A percentile compares a stretch with the other conserved stretches of the same genome.
These are phyloP conservation scores for Yarrowia keelungensis DNA, from an alignment of 805 yeast genomes.

Conservation along the genomic window DNA sequence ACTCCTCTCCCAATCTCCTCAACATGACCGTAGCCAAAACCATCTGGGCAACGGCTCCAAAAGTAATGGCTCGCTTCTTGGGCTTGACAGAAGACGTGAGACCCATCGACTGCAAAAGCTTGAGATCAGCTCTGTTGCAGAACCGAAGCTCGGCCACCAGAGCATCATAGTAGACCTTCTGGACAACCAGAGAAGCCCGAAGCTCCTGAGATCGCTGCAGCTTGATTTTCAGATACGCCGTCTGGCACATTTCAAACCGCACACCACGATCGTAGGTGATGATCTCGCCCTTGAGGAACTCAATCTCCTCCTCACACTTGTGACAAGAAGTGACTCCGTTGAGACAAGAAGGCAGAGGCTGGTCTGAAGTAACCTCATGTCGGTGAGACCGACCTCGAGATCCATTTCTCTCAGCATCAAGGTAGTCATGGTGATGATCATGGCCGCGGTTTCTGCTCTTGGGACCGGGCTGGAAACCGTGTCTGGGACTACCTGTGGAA, in stretches of 20 bases:
- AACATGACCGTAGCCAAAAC: constrained; percentile 10
- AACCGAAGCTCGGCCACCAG: constrained; percentile 25
- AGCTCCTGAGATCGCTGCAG: constrained; percentile 23
- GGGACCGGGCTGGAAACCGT: constrained; percentile 24
- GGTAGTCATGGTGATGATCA: not conserved
- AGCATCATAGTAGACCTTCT: constrained; percentile 36
- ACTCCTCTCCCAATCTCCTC: constrained; percentile 2
- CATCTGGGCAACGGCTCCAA: constrained; percentile 33
- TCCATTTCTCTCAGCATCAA: constrained; percentile 10
- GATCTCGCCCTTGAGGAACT: constrained; percentile 30
- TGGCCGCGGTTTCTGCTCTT: not conserved
- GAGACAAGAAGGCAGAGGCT: not conserved
- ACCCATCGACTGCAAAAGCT: constrained; percentile 28
- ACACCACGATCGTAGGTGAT: constrained; percentile 17
- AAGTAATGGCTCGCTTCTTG: constrained; percentile 13
- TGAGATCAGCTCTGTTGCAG: constrained; percentile 35
- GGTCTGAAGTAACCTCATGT: no score
- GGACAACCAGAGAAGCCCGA: not conserved
- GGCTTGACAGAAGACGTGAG: constrained; percentile 9
- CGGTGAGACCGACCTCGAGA: not conserved
- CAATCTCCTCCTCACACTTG: constrained; percentile 14
- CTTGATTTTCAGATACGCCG: constrained; percentile 12
- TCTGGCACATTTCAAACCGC: constrained; percentile 28
- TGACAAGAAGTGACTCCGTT: constrained; percentile 6
- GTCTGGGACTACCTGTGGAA: constrained; percentile 15